Base-by-base conservation (phyloP, 352 stramenopile species). In the Elongisporangium senticosum region DNA sequence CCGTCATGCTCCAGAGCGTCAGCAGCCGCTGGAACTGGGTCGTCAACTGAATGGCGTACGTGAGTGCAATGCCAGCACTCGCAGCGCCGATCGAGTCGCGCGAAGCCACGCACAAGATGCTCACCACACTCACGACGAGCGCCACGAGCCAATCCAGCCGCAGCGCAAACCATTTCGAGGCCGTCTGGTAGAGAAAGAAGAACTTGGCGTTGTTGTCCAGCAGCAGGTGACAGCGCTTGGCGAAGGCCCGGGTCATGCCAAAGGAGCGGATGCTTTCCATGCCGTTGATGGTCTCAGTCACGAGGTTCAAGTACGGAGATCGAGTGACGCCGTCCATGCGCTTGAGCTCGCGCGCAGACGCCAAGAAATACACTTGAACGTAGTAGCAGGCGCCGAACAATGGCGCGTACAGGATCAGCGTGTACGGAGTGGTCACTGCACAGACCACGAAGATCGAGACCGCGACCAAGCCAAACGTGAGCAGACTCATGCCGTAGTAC, bases 91-190 rank as follows among this genome's bases (percentile, higher is more conserved):
- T 37, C 26, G 26, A 37, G 8, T 37, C 26, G 26, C 26, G 26
- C 26, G 26, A 37, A 11, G 26, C 26, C 26, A 37, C 26, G 26
- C 26, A 37, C 26, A 37, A 37, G 8, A 37, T 37, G 65, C 83
- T 96, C 8, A 98, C 79, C 14, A 77, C 78, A 26, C 86, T 80
- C 11, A 97, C 92, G 58, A 99, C 95, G n/a, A 96, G 37, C 8
- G 95, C 80, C 1, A 82, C 79, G 3, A 94, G 62, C n/a, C 69
- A 69, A 43, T 90, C 94, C 11, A 99, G 75, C 7, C 97, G 84
- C 49, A 99, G 79, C 6, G 87, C 93, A 6, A 99, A 72, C 96
- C 96, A 99, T 47, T 95, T 96, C 62, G 98, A 98, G 23, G 96
- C 86, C 21, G 86, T 61, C 63, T 96, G 96, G 17, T 93, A 81